Conservation (phyloP, 2,329 filamentous ascomycete species). For the Pleurostoma richardsiae region DNA sequence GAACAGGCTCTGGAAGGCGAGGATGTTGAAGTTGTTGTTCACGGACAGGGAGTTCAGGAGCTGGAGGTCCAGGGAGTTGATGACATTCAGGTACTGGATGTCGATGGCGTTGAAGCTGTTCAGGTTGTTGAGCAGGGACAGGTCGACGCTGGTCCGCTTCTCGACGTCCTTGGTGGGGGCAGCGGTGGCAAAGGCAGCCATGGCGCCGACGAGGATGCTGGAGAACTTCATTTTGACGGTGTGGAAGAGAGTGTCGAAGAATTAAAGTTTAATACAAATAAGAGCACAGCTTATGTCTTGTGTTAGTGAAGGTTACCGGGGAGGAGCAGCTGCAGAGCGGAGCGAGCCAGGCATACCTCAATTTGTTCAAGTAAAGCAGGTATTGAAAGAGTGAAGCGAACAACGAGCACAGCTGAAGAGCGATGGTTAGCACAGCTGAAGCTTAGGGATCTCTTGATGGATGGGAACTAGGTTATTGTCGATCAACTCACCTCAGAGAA, state of each 20-base stretch:
- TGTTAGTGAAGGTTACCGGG: slow-evolving; percentile 6
- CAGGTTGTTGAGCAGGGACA: slow-evolving; percentile 33
- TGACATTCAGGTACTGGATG: slow-evolving; percentile 38
- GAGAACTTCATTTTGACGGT: slow-evolving; percentile 43
- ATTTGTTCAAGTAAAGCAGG: slow-evolving; percentile 29
- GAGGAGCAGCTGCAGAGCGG: slow-evolving; percentile 7
- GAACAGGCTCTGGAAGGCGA: slow-evolving; percentile 35
- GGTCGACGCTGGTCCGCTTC: slow-evolving; percentile 29
- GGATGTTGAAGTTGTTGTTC: slow-evolving; percentile 40
- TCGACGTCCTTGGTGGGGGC: slow-evolving; percentile 33
- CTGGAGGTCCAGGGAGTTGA: slow-evolving; percentile 40
- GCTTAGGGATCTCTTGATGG: not conserved
- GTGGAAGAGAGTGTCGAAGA: slow-evolving; percentile 15
- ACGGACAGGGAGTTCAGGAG: slow-evolving; percentile 33
- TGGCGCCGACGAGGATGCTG: slow-evolving; percentile 35
- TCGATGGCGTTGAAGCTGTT: slow-evolving; percentile 33
- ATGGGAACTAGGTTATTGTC: not conserved
- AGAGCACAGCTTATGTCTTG: slow-evolving; percentile 36
- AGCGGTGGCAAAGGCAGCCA: slow-evolving; percentile 38
- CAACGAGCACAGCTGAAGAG: slow-evolving; percentile 41
- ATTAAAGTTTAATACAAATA: slow-evolving; percentile 24
- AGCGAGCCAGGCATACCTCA: slow-evolving; percentile 21
- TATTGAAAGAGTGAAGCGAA: slow-evolving; percentile 35
- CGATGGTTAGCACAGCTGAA: slow-evolving; percentile 13
- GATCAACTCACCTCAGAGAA: slow-evolving; percentile 36